Conservation (phyloP, 495 filamentous ascomycete species). For the Aspergillus cavernicola region DNA sequence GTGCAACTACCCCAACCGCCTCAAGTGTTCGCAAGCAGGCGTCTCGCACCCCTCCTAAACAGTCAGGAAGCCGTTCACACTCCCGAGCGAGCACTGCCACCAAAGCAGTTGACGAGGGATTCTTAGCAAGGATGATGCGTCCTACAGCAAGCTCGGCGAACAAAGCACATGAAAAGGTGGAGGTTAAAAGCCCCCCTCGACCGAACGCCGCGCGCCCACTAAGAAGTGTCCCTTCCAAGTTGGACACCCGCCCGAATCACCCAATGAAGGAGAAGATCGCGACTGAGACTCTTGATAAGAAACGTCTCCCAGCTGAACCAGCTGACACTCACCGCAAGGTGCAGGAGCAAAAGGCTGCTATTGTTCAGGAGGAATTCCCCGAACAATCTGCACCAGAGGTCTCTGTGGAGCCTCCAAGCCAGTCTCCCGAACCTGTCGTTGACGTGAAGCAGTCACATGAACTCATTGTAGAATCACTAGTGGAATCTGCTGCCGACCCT, state of each 20-base stretch:
- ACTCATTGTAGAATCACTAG: neutral
- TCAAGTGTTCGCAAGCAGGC: constrained; percentile 32
- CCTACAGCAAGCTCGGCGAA: constrained; percentile 76
- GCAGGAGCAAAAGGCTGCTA: constrained; percentile 7
- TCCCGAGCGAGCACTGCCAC: constrained; percentile 38
- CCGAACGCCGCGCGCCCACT: constrained; percentile 16
- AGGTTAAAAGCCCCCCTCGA: constrained; percentile 40
- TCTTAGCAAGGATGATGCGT: constrained; percentile 90
- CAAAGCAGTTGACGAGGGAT: constrained; percentile 63
- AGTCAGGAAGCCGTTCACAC: constrained; percentile 33
- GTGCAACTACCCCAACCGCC: constrained; percentile 22
- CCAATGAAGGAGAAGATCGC: constrained; percentile 22
- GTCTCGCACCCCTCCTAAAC: constrained; percentile 35
- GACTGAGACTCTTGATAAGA: constrained; percentile 22
- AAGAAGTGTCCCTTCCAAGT: constrained; percentile 24
- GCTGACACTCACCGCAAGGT: constrained; percentile 1
- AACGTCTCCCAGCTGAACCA: neutral
- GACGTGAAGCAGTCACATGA: constrained; percentile 7
- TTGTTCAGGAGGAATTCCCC: neutral
- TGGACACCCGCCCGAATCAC: constrained; percentile 19
- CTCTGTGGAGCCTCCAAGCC: neutral
- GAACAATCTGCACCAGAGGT: neutral
- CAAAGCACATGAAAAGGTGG: constrained; percentile 70
- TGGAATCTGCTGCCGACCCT: constrained; percentile 8
- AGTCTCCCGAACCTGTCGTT: neutral